These are phyloP conservation scores for Populus trichocarpa DNA, from an alignment of 441 rosid species.

Conservation along the genomic window DNA sequence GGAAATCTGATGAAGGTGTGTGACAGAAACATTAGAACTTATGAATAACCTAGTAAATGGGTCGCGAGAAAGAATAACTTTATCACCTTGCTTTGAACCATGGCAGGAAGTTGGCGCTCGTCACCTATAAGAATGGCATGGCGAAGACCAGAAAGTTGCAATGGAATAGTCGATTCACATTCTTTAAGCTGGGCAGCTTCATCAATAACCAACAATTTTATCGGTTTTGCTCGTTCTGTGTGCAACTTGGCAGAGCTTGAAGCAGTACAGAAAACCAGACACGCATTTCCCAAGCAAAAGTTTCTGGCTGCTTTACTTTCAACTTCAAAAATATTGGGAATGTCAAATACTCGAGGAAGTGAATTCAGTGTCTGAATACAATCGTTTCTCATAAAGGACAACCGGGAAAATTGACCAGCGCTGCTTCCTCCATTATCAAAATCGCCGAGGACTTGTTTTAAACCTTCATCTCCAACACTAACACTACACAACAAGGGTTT, in stretches of 20 bases:
- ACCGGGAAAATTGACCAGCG: too few relatives aligned
- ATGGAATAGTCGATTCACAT: slow-evolving; percentile 51
- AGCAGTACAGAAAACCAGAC: slow-evolving; percentile 43
- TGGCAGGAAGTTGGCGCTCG: slow-evolving; percentile 45
- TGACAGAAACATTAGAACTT: background rate
- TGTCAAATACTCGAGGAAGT: slow-evolving; percentile 11
- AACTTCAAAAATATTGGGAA: background rate
- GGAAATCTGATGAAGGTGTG: slow-evolving; percentile 24
- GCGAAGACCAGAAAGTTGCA: slow-evolving; percentile 38
- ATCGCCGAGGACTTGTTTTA: background rate
- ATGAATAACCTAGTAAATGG: background rate
- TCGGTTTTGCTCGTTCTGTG: background rate
- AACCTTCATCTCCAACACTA: background rate
- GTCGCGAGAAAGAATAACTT: background rate
- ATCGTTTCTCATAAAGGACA: background rate
- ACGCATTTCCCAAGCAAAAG: slow-evolving; percentile 32
- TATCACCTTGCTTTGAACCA: slow-evolving; percentile 44
- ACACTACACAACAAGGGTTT: background rate
- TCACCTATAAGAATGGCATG: slow-evolving; percentile 49
- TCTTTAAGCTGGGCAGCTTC: slow-evolving; percentile 64
- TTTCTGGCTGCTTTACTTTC: background rate
- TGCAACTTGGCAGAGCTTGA: slow-evolving; percentile 36
- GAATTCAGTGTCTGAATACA: slow-evolving; percentile 18
- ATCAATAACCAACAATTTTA: slow-evolving; percentile 39
- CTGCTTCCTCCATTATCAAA: background rate